A percentile compares a stretch with the other conserved stretches of the same genome.
These are phyloP conservation scores for Pestalotiopsis sp. DNA, from an alignment of 2,329 filamentous ascomycete genomes.

Conservation along the genomic window DNA sequence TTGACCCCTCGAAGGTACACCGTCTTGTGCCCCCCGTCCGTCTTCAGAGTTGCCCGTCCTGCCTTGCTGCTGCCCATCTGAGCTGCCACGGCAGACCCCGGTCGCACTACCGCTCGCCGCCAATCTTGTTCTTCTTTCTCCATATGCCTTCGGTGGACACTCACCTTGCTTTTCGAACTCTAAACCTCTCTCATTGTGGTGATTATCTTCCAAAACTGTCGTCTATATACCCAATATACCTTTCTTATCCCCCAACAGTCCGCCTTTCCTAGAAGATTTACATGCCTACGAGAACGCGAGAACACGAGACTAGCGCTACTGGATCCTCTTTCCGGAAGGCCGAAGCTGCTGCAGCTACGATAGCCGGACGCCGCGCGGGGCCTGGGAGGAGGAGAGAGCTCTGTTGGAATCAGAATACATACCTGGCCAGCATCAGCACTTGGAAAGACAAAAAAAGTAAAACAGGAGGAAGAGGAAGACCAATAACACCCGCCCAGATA, in stretches of 20 bases:
- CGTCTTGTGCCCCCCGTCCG: constrained; percentile 1
- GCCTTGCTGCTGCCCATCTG: neutral
- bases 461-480: neutral
- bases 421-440: neutral
- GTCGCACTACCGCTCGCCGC: constrained; percentile 6
- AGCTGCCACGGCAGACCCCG: constrained; percentile 8
- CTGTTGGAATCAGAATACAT: neutral
- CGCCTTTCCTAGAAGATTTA: neutral
- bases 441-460: neutral
- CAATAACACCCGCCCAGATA: neutral
- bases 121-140: constrained; percentile 5
- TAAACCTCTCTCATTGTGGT: neutral
- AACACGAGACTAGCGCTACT: constrained; percentile 26
- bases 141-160: constrained; percentile 1
- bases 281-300: constrained; percentile 18
- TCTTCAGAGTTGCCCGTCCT: neutral
- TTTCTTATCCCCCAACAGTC: neutral
- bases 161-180: constrained; percentile 3
- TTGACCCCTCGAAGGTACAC: neutral
- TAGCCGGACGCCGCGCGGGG: constrained; percentile 27
- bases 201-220: neutral
- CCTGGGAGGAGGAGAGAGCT: constrained; percentile 11
- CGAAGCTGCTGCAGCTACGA: constrained; percentile 22
- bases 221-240: neutral
- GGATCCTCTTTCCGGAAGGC: constrained; percentile 26